Percentiles rank a stretch among this genome's conserved stretches.
These are phyloP conservation scores for Datura wrightii DNA, from an alignment of 257 asterid species.

Conservation along the genomic window DNA sequence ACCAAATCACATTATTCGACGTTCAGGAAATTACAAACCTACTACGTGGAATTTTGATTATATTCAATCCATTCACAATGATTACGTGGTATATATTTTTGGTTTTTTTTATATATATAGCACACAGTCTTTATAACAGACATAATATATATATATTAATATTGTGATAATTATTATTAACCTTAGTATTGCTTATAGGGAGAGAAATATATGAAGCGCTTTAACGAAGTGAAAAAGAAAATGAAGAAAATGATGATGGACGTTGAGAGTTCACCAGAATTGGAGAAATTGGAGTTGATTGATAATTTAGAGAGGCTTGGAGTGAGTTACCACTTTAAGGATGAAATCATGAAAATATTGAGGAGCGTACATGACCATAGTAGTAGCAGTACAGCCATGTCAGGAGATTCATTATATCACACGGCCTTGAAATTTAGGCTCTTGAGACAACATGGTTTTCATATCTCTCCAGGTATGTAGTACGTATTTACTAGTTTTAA, in stretches of 20 bases:
- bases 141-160: no score
- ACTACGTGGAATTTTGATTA: constrained; percentile 43
- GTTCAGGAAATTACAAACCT: constrained; percentile 55
- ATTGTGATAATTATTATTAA: no score
- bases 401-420: constrained; percentile 35
- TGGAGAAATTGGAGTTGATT: constrained; percentile 39
- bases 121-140: no score
- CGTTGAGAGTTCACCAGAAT: not conserved
- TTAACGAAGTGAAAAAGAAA: constrained; percentile 32
- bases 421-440: constrained; percentile 49
- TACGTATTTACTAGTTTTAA: no score
- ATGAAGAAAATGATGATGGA: constrained; percentile 33
- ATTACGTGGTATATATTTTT: constrained; percentile 23
- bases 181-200: constrained; percentile 26
- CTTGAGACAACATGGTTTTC: not conserved
- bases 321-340: constrained; percentile 43
- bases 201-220: constrained; percentile 31
- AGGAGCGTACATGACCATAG: no score
- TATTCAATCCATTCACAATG: constrained; percentile 48
- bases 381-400: no score
- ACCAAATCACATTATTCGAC: no score
- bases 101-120: no score
- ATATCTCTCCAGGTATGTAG: not conserved
- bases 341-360: constrained; percentile 32
- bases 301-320: constrained; percentile 51